phyloP scores from a whole-genome alignment of 2,329 filamentous ascomycete genomes.

The Bipolaris sorokiniana region DNA sequence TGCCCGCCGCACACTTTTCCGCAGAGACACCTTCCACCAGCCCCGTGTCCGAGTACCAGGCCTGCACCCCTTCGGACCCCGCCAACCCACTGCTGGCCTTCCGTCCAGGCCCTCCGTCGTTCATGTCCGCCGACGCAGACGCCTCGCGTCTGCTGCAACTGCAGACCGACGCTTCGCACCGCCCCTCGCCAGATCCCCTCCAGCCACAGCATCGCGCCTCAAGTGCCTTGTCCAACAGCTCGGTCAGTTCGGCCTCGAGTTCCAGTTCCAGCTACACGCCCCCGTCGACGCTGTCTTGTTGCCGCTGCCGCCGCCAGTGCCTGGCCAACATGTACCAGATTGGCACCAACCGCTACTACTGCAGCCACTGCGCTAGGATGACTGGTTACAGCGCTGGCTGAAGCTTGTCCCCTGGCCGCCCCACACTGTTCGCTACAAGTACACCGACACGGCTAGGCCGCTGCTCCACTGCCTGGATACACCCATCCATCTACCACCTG shows the following conservation, averaged over 20 bases:
- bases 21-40: constrained; percentile 39
- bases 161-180: constrained; percentile 48
- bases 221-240: constrained; percentile 14
- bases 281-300: constrained; percentile 36
- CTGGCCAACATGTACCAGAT: constrained; percentile 45
- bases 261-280: constrained; percentile 23
- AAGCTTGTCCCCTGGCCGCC: constrained; percentile 11
- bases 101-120: constrained; percentile 21
- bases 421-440: neutral
- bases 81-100: constrained; percentile 46
- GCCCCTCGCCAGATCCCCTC: constrained; percentile 36
- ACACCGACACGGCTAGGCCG: constrained; percentile 1
- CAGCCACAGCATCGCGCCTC: constrained; percentile 29
- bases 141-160: constrained; percentile 49
- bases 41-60: constrained; percentile 31
- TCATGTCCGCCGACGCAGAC: constrained; percentile 34
- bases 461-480: neutral
- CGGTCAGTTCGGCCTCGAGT: constrained; percentile 19
- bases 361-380: constrained; percentile 49
- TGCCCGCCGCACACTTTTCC: constrained; percentile 41
- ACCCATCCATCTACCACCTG: neutral
- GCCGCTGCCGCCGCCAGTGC: constrained; percentile 45
- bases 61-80: constrained; percentile 38
- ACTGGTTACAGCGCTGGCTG: constrained; percentile 48
- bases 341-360: constrained; percentile 51